Percentiles rank a stretch among this genome's conserved stretches.
These are phyloP conservation scores for Stagonosporopsis rhizophila DNA, from an alignment of 2,329 filamentous ascomycete species.

Conservation along the genomic window DNA sequence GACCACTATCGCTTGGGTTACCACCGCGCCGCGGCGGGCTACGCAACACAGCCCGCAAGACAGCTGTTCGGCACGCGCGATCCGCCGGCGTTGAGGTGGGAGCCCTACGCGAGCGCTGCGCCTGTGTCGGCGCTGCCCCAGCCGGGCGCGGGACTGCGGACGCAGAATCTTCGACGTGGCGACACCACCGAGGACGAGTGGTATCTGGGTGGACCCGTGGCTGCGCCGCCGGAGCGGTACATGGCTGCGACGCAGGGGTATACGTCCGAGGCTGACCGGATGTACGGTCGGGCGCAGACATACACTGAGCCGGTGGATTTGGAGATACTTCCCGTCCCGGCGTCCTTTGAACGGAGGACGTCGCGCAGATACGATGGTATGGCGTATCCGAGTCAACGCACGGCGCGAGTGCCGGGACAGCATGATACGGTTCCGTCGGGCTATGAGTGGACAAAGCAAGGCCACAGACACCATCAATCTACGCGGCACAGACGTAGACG, in stretches of 20 bases:
- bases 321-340: background rate
- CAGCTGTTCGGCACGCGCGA: no score
- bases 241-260: background rate
- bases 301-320: background rate
- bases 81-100: slow-evolving; percentile 4
- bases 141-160: background rate
- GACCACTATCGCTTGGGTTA: background rate
- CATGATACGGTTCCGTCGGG: no score
- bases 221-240: background rate
- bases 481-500: background rate
- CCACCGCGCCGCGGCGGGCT: no score
- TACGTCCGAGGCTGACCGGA: background rate
- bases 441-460: slow-evolving; percentile 13
- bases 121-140: no score
- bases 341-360: background rate
- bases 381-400: background rate
- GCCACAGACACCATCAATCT: background rate
- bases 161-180: background rate
- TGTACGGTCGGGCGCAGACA: background rate
- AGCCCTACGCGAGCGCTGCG: background rate
- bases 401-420: background rate
- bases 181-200: background rate
- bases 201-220: background rate
- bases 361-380: background rate
- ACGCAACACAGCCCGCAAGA: no score